Conservation (phyloP, 176 grass and related monocot species). For the Eragrostis nindensis region DNA sequence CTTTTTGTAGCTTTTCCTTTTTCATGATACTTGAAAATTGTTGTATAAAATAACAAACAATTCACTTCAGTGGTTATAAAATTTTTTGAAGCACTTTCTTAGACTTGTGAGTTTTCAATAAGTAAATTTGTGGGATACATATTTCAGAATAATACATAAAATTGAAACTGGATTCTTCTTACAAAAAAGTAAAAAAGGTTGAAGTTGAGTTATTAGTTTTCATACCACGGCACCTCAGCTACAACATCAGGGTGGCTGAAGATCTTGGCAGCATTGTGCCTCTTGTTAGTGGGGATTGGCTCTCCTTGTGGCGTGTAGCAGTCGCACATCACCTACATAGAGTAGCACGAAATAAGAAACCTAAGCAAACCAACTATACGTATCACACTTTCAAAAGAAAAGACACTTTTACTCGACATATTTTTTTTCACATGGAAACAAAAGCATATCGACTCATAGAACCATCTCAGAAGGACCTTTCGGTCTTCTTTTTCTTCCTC, state of each 20-base stretch:
- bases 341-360: slow-evolving; percentile 18
- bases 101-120: no score
- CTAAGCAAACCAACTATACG: background rate
- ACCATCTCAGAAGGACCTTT: background rate
- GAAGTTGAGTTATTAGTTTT: background rate
- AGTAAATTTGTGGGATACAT: no score
- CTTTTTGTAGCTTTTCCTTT: background rate
- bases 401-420: background rate
- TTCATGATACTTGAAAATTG: background rate
- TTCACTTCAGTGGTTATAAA: background rate
- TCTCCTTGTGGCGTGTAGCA: slow-evolving; percentile 89
- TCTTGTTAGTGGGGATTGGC: slow-evolving; percentile 88
- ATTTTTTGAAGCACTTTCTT: background rate
- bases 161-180: background rate
- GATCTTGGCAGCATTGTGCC: slow-evolving; percentile 76
- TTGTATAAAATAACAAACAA: background rate
- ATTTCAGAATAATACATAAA: background rate
- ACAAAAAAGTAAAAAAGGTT: background rate
- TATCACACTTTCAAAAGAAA: slow-evolving; percentile 1
- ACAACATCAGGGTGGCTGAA: slow-evolving; percentile 72
- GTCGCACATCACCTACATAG: slow-evolving; percentile 86
- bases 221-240: slow-evolving; percentile 79
- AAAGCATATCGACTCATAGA: background rate
- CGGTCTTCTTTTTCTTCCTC: background rate
- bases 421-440: background rate